Conservation (phyloP, 1,284 basidiomycete species). For the Microbotryum violaceum region DNA sequence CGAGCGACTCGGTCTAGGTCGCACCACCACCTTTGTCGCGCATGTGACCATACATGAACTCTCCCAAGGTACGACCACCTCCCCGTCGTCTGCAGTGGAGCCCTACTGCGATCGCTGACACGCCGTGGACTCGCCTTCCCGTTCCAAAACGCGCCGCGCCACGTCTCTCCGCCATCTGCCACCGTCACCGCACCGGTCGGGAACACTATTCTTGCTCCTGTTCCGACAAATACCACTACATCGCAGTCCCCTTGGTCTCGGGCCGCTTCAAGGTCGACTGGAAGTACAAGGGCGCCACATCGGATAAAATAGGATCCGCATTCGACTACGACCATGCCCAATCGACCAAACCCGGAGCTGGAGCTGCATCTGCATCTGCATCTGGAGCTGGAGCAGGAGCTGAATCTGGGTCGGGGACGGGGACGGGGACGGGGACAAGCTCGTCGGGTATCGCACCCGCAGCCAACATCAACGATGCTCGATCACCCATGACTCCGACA, state of each 20-base stretch:
- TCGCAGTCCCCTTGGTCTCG: constrained; percentile 22
- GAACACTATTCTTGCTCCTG: neutral
- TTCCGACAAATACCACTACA: neutral
- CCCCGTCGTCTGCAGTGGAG: neutral
- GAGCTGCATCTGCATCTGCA: no score
- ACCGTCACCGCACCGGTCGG: no score
- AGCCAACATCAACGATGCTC: no score
- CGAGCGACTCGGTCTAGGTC: constrained; percentile 16
- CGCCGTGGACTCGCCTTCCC: neutral
- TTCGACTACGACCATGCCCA: no score
- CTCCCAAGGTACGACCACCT: constrained; percentile 10
- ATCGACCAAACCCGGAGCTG: no score
- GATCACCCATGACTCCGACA: no score
- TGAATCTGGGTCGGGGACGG: no score
- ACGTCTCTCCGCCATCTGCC: neutral
- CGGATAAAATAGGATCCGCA: no score
- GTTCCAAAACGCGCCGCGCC: neutral
- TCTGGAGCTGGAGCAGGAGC: no score
- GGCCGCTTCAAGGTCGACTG: constrained; percentile 29
- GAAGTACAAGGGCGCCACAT: constrained; percentile 28
- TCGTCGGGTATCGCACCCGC: no score
- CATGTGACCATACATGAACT: constrained; percentile 26
- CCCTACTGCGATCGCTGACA: neutral
- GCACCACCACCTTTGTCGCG: constrained; percentile 22
- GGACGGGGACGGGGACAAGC: no score